Conservation (phyloP, 2,329 filamentous ascomycete species). For the Cladophialophora immunda region DNA sequence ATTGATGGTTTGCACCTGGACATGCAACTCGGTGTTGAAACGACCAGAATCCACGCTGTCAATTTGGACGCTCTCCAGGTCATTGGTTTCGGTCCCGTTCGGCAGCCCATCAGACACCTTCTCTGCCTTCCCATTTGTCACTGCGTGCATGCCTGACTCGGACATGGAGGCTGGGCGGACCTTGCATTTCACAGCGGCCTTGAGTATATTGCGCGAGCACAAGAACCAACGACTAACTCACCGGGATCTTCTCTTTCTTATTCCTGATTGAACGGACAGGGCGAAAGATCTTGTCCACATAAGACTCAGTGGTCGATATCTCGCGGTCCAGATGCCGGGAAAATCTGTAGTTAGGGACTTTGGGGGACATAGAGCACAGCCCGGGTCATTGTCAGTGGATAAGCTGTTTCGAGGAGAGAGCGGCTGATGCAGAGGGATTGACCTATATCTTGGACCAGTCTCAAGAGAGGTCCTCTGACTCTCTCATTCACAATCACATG, state of each 20-base stretch:
- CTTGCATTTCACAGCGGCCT: not conserved
- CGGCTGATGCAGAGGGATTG: not conserved
- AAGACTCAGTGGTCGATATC: conserved; percentile 17
- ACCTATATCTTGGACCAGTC: not conserved
- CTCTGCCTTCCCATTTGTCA: not conserved
- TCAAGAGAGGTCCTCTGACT: not conserved
- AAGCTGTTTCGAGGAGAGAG: conserved; percentile 5
- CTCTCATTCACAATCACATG: not conserved
- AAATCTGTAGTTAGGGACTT: conserved; percentile 15
- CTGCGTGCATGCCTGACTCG: conserved; percentile 1
- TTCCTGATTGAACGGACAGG: conserved; percentile 5
- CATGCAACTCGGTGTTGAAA: not conserved
- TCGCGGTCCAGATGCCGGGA: conserved; percentile 11
- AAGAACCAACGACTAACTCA: not conserved
- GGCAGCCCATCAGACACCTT: not conserved
- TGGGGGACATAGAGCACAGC: conserved; percentile 16
- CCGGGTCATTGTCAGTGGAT: not conserved
- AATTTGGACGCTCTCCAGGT: not conserved
- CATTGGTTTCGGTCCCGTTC: conserved; percentile 10
- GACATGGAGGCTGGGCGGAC: conserved; percentile 4
- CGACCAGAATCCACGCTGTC: not conserved
- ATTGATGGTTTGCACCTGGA: not conserved
- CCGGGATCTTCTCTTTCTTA: conserved; percentile 5
- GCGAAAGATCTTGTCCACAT: conserved; percentile 2
- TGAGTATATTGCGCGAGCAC: conserved; percentile 1